These are phyloP conservation scores for Chaetomium olivaceum DNA, from an alignment of 2,329 filamentous ascomycete genomes.

Conservation along the genomic window DNA sequence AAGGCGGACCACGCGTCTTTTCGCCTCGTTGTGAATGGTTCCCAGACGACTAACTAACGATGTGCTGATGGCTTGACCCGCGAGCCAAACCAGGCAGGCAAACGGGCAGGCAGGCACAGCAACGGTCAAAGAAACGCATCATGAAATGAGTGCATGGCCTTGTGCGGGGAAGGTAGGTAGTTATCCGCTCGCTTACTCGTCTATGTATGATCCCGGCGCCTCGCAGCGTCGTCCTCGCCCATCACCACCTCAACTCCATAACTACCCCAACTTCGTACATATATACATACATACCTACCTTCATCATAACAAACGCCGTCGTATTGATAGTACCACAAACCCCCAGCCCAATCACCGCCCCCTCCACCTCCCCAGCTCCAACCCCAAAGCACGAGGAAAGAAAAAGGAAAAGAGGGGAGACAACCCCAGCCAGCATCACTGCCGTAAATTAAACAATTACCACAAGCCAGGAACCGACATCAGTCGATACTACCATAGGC, in stretches of 20 bases:
- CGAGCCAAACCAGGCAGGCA: not conserved
- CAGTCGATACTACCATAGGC: constrained; percentile 3
- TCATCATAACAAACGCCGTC: not conserved
- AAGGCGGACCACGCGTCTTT: not conserved
- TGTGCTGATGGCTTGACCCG: not conserved
- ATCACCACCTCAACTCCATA: not conserved
- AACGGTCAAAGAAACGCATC: not conserved
- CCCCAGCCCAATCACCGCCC: not conserved
- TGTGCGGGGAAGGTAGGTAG: not conserved
- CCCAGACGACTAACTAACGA: no score
- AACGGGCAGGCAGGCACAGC: not conserved
- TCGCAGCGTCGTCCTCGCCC: not conserved
- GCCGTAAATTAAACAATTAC: constrained; percentile 3
- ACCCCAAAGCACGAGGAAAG: not conserved
- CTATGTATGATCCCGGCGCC: not conserved
- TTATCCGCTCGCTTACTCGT: not conserved
- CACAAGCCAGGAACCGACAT: constrained; percentile 9
- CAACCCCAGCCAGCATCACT: not conserved
- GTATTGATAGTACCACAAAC: not conserved
- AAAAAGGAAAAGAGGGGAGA: no score
- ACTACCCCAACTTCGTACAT: no score
- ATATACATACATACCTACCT: not conserved
- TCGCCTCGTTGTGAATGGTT: not conserved
- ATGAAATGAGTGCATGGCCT: not conserved
- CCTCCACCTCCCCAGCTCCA: not conserved